A percentile compares a stretch with the other conserved stretches of the same genome.
phyloP scores from a whole-genome alignment of 768 basidiomycete genomes.

The Suillus brevipes region DNA sequence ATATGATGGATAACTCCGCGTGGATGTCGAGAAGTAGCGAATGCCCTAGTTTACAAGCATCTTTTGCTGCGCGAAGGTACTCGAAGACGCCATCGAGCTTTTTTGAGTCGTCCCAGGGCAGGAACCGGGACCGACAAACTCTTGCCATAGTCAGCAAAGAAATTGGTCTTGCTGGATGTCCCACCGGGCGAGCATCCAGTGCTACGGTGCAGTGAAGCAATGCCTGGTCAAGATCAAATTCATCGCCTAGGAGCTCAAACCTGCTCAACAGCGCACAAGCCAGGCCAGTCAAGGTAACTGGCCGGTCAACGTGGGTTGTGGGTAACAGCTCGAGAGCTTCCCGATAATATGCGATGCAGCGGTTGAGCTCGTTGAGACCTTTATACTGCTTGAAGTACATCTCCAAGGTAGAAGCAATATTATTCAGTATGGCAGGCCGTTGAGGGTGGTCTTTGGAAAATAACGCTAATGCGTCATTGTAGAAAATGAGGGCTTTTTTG shows the following conservation, averaged over 20 bases:
- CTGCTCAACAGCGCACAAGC: constrained; percentile 25
- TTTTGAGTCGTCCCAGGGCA: constrained; percentile 22
- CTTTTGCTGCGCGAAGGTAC: constrained; percentile 27
- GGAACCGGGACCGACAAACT: constrained; percentile 22
- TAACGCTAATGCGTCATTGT: constrained; percentile 27
- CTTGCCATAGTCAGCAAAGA: constrained; percentile 24
- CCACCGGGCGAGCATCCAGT: constrained; percentile 3
- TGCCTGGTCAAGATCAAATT: constrained; percentile 30
- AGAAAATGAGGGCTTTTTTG: constrained; percentile 24
- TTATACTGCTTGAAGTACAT: constrained; percentile 21
- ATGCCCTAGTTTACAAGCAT: constrained; percentile 21
- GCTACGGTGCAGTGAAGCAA: constrained; percentile 18
- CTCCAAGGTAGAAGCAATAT: constrained; percentile 17
- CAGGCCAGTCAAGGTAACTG: constrained; percentile 17
- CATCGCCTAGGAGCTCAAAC: constrained; percentile 26
- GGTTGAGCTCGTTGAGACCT: constrained; percentile 23
- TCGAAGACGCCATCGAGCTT: constrained; percentile 29
- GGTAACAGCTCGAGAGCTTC: constrained; percentile 26
- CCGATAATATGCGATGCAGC: constrained; percentile 26
- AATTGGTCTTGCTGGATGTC: constrained; percentile 17
- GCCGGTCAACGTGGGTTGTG: constrained; percentile 16
- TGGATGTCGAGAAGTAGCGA: constrained; percentile 25
- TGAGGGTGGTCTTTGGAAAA: constrained; percentile 18
- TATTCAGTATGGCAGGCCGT: constrained; percentile 17
- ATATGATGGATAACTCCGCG: constrained; percentile 18